Evolutionary conservation across 2,329 filamentous ascomycete genomes (phyloP).

Genomic region (Shiraia sp.): DNA sequence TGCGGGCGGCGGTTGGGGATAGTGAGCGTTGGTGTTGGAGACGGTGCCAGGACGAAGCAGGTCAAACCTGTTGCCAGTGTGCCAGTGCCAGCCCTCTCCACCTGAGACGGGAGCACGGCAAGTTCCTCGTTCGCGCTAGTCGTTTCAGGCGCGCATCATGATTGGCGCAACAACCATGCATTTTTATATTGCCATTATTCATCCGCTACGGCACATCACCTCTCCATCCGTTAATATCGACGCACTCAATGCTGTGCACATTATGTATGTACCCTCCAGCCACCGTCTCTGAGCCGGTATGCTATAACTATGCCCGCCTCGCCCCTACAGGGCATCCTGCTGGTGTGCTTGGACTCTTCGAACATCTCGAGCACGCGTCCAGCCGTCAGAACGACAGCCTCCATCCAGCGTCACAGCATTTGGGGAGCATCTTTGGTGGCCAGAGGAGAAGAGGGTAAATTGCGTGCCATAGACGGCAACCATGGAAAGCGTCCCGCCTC

Average conservation of each 20-base stretch:
- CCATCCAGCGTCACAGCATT: too few relatives aligned
- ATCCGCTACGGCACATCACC: slow-evolving; percentile 21
- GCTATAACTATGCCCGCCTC: too few relatives aligned
- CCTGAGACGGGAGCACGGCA: slow-evolving; percentile 29
- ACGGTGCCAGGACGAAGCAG: slow-evolving; percentile 14
- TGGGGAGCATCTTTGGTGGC: too few relatives aligned
- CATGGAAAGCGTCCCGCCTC: slow-evolving; percentile 19
- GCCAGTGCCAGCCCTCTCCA: slow-evolving; percentile 4
- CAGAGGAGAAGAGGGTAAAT: too few relatives aligned
- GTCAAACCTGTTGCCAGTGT: slow-evolving; percentile 21
- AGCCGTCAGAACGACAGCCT: too few relatives aligned
- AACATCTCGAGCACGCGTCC: too few relatives aligned
- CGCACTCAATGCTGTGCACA: slow-evolving; percentile 12
- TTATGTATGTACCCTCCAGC: background rate
- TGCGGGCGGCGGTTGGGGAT: slow-evolving; percentile 21
- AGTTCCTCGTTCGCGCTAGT: slow-evolving; percentile 10
- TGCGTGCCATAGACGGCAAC: slow-evolving; percentile 16
- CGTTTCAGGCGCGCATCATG: too few relatives aligned
- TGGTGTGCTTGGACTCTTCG: too few relatives aligned
- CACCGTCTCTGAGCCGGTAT: background rate
- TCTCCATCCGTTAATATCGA: slow-evolving; percentile 28
- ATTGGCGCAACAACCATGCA: slow-evolving; percentile 10
- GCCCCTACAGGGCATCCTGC: too few relatives aligned
- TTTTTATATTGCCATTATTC: too few relatives aligned
- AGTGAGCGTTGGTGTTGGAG: slow-evolving; percentile 28